phyloP scores from a whole-genome alignment of 306 rosid genomes.

The Mimosa pudica region DNA sequence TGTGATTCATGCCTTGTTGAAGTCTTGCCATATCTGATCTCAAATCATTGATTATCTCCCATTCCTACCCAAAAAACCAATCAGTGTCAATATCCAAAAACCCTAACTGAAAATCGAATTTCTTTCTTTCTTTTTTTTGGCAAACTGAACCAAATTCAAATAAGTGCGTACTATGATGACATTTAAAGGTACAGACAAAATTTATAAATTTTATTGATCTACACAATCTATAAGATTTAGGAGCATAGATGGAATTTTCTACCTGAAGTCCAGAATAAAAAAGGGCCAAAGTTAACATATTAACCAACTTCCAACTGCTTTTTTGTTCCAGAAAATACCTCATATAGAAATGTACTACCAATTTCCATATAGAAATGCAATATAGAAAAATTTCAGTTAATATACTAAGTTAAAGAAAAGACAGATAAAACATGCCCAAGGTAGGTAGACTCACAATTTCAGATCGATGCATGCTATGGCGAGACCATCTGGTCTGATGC shows the following conservation, averaged over 20 bases:
- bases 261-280: background rate
- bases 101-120: conserved; percentile 25
- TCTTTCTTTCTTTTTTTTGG: background rate
- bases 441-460: conserved; percentile 76
- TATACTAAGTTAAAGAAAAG: background rate
- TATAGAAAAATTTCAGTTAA: background rate
- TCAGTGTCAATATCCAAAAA: conserved; percentile 30
- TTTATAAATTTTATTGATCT: background rate
- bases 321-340: conserved; percentile 23
- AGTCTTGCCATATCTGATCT: conserved; percentile 96
- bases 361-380: background rate
- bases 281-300: conserved; percentile 9
- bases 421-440: conserved; percentile 10
- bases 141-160: conserved; percentile 6
- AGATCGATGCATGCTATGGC: conserved; percentile 95
- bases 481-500: conserved; percentile 95
- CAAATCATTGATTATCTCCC: conserved; percentile 96
- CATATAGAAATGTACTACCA: background rate
- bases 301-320: conserved; percentile 1
- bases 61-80: conserved; percentile 62
- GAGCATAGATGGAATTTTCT: conserved; percentile 9
- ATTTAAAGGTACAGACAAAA: background rate
- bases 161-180: background rate
- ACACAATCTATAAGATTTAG: conserved; percentile 5
- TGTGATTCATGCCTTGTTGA: conserved; percentile 99